phyloP scores from a whole-genome alignment of 2,329 filamentous ascomycete species.

The Chalaropsis thielavioides region DNA sequence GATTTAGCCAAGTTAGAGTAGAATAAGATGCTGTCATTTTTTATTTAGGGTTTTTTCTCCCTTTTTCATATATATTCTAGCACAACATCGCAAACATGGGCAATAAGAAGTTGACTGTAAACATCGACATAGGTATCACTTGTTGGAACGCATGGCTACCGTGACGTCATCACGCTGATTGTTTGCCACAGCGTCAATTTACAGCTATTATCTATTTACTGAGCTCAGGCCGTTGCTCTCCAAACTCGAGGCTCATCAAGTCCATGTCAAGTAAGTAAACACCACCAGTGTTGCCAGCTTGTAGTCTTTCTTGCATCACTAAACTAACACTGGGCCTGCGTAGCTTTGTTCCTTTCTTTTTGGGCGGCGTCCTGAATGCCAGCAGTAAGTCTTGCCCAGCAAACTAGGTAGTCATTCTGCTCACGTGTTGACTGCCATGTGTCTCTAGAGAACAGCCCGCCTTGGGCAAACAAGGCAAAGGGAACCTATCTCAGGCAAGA shows the following conservation, averaged over 20 bases:
- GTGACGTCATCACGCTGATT: not conserved
- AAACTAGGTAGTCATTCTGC: not conserved
- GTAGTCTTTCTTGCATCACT: not conserved
- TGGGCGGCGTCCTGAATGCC: slow-evolving; percentile 50
- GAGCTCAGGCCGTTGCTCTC: slow-evolving; percentile 44
- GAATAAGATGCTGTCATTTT: not conserved
- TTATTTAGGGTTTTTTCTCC: not conserved
- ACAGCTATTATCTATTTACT: slow-evolving; percentile 41
- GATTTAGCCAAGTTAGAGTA: too few relatives aligned
- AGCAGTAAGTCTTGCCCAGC: slow-evolving; percentile 30
- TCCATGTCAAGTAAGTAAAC: slow-evolving; percentile 49
- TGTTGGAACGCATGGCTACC: not conserved
- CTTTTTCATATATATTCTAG: not conserved
- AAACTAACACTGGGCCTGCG: not conserved
- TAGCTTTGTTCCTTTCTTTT: slow-evolving; percentile 57
- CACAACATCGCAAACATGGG: slow-evolving; percentile 4
- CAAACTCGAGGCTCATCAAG: slow-evolving; percentile 40
- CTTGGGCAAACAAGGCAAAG: slow-evolving; percentile 58
- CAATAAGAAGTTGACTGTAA: not conserved
- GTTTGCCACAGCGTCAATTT: slow-evolving; percentile 43
- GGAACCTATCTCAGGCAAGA: slow-evolving; percentile 39
- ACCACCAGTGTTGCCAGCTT: not conserved
- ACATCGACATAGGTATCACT: slow-evolving; percentile 7
- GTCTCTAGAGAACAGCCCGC: slow-evolving; percentile 52
- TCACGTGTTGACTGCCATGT: not conserved